Evolutionary conservation across 768 basidiomycete species (phyloP).

Genomic region (Boletus huronensis): DNA sequence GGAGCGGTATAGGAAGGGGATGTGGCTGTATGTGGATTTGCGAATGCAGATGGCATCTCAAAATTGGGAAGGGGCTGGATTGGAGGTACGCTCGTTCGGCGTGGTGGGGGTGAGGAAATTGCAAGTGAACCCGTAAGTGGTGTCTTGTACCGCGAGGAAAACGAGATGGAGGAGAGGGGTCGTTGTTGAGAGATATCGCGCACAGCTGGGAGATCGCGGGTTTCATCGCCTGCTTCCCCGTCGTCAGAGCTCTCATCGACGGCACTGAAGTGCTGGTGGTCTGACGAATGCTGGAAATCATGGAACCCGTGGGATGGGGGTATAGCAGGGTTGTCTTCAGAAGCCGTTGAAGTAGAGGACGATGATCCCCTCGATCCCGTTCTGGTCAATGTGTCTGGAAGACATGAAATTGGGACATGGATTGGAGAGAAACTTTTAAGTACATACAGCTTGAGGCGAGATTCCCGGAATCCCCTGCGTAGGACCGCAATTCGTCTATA

Average conservation of each 20-base stretch:
- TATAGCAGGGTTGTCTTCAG: conserved; percentile 35
- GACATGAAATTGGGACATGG: background rate
- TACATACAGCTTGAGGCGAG: conserved; percentile 62
- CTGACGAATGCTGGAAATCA: conserved; percentile 10
- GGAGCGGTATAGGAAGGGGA: conserved; percentile 38
- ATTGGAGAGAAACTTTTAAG: background rate
- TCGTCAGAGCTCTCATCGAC: conserved; percentile 43
- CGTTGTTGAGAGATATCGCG: conserved; percentile 44
- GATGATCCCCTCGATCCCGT: conserved; percentile 54
- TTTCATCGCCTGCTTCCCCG: conserved; percentile 46
- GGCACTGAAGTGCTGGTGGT: conserved; percentile 13
- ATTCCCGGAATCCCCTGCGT: conserved; percentile 62
- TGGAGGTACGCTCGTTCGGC: conserved; percentile 46
- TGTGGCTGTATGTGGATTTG: conserved; percentile 38
- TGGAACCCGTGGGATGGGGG: conserved; percentile 15
- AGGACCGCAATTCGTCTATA: conserved; percentile 75
- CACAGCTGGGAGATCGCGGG: conserved; percentile 39
- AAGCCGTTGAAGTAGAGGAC: conserved; percentile 62
- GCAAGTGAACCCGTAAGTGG: conserved; percentile 63
- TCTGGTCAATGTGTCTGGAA: conserved; percentile 33
- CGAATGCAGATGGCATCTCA: conserved; percentile 73
- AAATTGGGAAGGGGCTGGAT: conserved; percentile 71
- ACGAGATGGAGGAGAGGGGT: conserved; percentile 60
- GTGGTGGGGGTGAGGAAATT: conserved; percentile 51
- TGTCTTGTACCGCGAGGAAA: conserved; percentile 78